Evolutionary conservation across 768 basidiomycete species (phyloP).

Genomic region (Nidularia pulvinata): DNA sequence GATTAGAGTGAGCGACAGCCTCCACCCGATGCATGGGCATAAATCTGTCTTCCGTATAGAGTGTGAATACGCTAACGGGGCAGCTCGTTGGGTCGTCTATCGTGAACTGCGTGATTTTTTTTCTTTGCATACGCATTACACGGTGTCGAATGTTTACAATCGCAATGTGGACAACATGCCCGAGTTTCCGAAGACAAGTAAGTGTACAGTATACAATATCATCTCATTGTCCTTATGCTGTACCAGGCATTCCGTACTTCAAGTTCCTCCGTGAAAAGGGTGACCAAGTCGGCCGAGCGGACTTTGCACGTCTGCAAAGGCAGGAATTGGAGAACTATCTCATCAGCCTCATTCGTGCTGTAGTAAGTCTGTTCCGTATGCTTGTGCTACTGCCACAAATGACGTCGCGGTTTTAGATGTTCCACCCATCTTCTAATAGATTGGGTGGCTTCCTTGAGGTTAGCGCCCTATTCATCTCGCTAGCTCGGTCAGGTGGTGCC

Average conservation of each 20-base stretch:
- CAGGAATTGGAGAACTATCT: conserved; percentile 88
- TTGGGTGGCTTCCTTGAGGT: conserved; percentile 91
- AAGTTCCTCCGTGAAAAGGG: conserved; percentile 68
- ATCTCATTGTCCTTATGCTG: background rate
- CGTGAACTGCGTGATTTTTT: conserved; percentile 92
- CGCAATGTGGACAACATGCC: conserved; percentile 78
- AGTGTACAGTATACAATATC: conserved; percentile 8
- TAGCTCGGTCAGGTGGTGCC: conserved; percentile 79
- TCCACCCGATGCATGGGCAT: conserved; percentile 75
- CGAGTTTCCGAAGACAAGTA: conserved; percentile 88
- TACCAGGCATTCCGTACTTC: conserved; percentile 74
- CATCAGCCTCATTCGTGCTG: conserved; percentile 83
- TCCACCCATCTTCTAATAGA: conserved; percentile 90
- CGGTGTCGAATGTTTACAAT: conserved; percentile 80
- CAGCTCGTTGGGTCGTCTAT: conserved; percentile 93
- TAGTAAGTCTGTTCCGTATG: conserved; percentile 48
- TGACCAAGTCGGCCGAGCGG: conserved; percentile 55
- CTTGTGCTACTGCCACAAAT: background rate
- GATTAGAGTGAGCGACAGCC: conserved; percentile 83
- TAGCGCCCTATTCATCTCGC: conserved; percentile 79
- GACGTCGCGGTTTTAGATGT: conserved; percentile 63
- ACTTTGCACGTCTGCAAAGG: conserved; percentile 83
- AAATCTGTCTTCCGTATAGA: conserved; percentile 90
- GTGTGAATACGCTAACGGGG: conserved; percentile 95
- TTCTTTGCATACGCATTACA: conserved; percentile 87